These are phyloP conservation scores for Leishmania lainsoni DNA, from an alignment of 208 protist species.

Conservation along the genomic window DNA sequence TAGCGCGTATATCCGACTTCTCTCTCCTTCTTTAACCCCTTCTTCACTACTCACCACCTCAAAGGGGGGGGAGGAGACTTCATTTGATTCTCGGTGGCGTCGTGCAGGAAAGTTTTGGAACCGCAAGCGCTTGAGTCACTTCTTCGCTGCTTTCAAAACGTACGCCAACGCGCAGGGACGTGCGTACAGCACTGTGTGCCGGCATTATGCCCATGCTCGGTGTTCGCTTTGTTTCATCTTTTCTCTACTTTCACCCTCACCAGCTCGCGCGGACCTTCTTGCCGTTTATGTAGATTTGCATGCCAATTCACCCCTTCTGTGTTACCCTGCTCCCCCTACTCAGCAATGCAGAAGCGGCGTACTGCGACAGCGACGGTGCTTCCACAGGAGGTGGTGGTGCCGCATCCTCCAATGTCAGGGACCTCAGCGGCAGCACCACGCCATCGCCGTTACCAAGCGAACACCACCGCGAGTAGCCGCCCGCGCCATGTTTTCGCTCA, in stretches of 20 bases:
- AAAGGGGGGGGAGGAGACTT: background rate
- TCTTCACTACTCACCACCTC: background rate
- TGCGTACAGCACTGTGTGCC: background rate
- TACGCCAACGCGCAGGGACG: background rate
- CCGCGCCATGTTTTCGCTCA: conserved; percentile 12
- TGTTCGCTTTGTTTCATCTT: background rate
- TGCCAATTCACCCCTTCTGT: background rate
- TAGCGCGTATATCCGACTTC: background rate
- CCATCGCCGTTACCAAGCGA: background rate
- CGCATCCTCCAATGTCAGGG: background rate
- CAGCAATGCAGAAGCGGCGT: conserved; percentile 8
- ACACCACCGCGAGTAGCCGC: background rate
- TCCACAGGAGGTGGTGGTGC: background rate
- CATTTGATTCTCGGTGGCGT: background rate
- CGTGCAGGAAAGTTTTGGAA: too few species aligned
- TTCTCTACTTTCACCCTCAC: background rate
- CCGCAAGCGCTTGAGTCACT: background rate
- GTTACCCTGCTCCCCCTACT: background rate
- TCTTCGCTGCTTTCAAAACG: background rate
- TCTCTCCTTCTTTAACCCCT: background rate
- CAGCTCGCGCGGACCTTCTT: background rate
- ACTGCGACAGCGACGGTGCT: background rate
- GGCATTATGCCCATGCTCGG: background rate
- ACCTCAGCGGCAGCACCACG: background rate
- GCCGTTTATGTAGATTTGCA: background rate